These are phyloP conservation scores for Aspergillus spinulosporus DNA, from an alignment of 2,329 filamentous ascomycete genomes.

Conservation along the genomic window DNA sequence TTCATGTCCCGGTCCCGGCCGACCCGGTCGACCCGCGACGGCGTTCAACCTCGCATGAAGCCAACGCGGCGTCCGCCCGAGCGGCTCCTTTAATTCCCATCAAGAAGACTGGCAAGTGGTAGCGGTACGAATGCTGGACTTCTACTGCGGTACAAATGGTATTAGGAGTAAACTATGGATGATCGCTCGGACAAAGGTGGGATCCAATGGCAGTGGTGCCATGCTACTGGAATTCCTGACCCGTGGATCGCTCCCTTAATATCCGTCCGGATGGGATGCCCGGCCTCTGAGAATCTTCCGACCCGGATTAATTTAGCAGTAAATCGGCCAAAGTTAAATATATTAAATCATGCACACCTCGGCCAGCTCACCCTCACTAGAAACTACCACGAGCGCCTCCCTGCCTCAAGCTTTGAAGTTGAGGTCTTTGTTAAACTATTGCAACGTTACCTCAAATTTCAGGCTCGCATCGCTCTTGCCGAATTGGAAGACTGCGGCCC, in stretches of 20 bases:
- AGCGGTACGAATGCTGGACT: slow-evolving; percentile 4
- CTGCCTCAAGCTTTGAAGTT: neutral
- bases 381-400: neutral
- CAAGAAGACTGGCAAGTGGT: slow-evolving; percentile 7
- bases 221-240: slow-evolving; percentile 29
- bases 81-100: neutral
- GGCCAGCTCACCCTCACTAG: neutral
- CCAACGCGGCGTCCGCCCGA: neutral
- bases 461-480: neutral
- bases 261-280: slow-evolving; percentile 19
- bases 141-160: neutral
- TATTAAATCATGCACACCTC: slow-evolving; percentile 8
- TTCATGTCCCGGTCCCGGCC: neutral
- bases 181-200: slow-evolving; percentile 23
- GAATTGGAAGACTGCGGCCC: neutral
- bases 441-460: too few relatives aligned
- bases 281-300: slow-evolving; percentile 1
- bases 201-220: slow-evolving; percentile 34
- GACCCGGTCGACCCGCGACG: neutral
- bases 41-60: neutral
- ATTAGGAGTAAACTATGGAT: slow-evolving; percentile 16
- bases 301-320: slow-evolving; percentile 6
- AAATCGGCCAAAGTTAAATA: slow-evolving; percentile 15
- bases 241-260: slow-evolving; percentile 19
- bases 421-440: too few relatives aligned